Evolutionary conservation across 139 green algal species (phyloP).

Genomic region (Ostreobium quekettii): DNA sequence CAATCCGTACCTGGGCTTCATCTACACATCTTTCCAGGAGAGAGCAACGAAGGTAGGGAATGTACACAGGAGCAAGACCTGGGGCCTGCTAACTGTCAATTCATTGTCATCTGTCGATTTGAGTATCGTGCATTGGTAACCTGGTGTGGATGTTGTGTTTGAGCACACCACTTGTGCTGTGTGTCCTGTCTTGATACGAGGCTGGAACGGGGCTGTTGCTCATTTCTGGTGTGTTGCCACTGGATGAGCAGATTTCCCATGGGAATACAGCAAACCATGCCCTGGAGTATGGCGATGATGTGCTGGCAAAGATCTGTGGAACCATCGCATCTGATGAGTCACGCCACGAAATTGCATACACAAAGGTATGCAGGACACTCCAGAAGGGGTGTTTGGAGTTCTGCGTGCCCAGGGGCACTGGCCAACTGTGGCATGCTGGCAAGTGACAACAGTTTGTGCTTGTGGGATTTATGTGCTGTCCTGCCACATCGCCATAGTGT

Average conservation of each 20-base stretch:
- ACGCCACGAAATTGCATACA: conserved; percentile 93
- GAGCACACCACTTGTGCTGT: no score
- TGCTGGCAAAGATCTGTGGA: conserved; percentile 83
- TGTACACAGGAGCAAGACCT: no score
- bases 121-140: not conserved
- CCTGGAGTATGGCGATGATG: conserved; percentile 75
- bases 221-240: not conserved
- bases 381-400: no score
- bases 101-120: not conserved
- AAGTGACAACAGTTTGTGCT: no score
- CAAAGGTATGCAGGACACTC: no score
- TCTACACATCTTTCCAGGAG: conserved; percentile 98
- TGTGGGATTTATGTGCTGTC: no score
- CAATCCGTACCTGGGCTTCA: conserved; percentile 97
- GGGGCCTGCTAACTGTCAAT: no score
- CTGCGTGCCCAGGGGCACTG: no score
- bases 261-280: conserved; percentile 90
- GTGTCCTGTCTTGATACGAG: no score
- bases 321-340: conserved; percentile 89
- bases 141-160: conserved; percentile 20
- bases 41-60: conserved; percentile 92
- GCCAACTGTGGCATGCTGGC: no score
- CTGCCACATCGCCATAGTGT: no score
- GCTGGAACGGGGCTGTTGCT: no score
- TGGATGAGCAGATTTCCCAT: conserved; percentile 67